phyloP scores from a whole-genome alignment of 495 filamentous ascomycete genomes.

The Sordaria brevicollis region DNA sequence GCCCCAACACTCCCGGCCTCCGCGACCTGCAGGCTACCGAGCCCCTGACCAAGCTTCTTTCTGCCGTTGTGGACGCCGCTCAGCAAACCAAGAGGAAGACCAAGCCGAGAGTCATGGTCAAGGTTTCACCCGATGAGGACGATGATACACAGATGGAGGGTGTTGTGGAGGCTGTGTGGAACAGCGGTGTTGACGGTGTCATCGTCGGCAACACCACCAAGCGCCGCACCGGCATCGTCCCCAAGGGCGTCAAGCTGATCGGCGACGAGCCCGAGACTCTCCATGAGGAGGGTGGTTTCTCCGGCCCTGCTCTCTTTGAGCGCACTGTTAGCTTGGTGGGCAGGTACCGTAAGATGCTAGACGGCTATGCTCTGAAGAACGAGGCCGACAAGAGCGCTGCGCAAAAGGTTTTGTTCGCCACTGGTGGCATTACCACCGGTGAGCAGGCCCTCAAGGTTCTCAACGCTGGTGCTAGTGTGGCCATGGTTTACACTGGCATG shows the following conservation, averaged over 20 bases:
- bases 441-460: constrained; percentile 67
- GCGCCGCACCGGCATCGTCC: constrained; percentile 56
- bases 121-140: constrained; percentile 93
- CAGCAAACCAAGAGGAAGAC: constrained; percentile 51
- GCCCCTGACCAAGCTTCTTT: constrained; percentile 68
- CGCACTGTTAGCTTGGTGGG: constrained; percentile 65
- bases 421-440: constrained; percentile 80
- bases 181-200: constrained; percentile 79
- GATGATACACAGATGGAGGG: constrained; percentile 68
- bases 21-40: constrained; percentile 71
- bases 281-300: constrained; percentile 77
- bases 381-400: constrained; percentile 6
- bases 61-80: constrained; percentile 72
- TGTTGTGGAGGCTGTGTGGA: constrained; percentile 78
- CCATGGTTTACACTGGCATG: constrained; percentile 72
- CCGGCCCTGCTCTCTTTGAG: constrained; percentile 78
- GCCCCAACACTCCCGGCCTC: constrained; percentile 88
- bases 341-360: constrained; percentile 65
- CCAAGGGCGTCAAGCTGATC: constrained; percentile 51
- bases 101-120: constrained; percentile 87
- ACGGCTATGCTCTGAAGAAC: constrained; percentile 34
- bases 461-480: constrained; percentile 77
- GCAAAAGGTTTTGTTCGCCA: constrained; percentile 83
- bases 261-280: constrained; percentile 55
- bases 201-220: constrained; percentile 99